These are phyloP conservation scores for Colletotrichum spinosum DNA, from an alignment of 2,329 filamentous ascomycete genomes.

Conservation along the genomic window DNA sequence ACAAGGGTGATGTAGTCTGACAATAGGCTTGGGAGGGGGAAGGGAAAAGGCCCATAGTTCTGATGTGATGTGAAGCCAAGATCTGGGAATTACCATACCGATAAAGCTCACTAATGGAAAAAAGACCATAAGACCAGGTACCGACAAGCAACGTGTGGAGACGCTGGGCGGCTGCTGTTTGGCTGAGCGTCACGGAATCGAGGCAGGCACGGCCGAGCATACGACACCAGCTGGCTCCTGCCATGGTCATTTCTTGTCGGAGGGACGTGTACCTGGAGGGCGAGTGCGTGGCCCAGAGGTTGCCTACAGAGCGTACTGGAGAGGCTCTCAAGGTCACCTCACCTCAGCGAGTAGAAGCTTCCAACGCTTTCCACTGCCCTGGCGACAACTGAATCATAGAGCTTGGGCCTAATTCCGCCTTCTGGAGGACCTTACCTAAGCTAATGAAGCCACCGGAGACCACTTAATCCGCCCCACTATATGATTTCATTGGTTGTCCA, in stretches of 20 bases:
- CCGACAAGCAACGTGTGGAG: constrained; percentile 15
- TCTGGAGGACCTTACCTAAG: constrained; percentile 35
- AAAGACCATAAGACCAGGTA: constrained; percentile 27
- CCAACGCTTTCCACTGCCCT: constrained; percentile 38
- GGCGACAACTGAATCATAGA: constrained; percentile 35
- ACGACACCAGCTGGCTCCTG: constrained; percentile 18
- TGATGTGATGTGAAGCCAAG: constrained; percentile 16
- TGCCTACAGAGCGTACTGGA: constrained; percentile 14
- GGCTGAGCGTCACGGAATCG: too few species aligned
- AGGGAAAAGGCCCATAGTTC: neutral
- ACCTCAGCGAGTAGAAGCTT: constrained; percentile 37
- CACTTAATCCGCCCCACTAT: constrained; percentile 38
- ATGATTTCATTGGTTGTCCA: constrained; percentile 40
- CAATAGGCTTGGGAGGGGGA: neutral
- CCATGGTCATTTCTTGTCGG: neutral
- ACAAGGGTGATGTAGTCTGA: neutral
- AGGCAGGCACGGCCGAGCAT: constrained; percentile 18
- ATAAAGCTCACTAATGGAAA: constrained; percentile 35
- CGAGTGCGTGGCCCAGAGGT: constrained; percentile 32
- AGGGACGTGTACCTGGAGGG: too few species aligned
- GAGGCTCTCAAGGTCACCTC: constrained; percentile 26
- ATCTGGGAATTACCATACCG: constrained; percentile 24
- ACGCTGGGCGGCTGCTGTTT: too few species aligned
- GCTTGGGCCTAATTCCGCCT: constrained; percentile 32
- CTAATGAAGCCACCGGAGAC: constrained; percentile 28